Percentiles rank a stretch among this genome's conserved stretches.
These are phyloP conservation scores for Parmales sp. DNA, from an alignment of 108 stramenopile genomes.

Conservation along the genomic window DNA sequence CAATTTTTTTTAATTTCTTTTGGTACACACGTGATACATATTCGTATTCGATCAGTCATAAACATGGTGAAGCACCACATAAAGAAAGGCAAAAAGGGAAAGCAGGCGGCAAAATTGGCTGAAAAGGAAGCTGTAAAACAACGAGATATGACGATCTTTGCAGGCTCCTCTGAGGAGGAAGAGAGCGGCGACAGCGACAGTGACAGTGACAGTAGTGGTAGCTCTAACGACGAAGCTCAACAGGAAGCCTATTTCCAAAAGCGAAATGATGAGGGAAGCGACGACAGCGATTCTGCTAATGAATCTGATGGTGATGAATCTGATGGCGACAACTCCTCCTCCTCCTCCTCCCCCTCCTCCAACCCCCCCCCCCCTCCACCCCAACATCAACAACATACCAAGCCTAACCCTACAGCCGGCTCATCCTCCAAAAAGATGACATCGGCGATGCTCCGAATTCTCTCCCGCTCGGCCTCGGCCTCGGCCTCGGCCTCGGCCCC, in stretches of 20 bases:
- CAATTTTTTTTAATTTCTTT: no score
- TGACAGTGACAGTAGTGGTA: conserved; percentile 16
- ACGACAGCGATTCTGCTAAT: conserved; percentile 22
- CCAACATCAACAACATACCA: conserved; percentile 15
- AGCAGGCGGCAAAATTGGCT: no score
- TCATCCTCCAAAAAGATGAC: conserved; percentile 49
- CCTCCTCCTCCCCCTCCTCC: conserved; percentile 13
- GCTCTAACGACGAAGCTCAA: conserved; percentile 22
- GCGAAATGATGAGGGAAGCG: conserved; percentile 16
- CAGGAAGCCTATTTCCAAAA: no score
- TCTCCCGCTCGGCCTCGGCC: no score
- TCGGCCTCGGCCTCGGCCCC: no score
- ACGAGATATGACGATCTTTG: no score
- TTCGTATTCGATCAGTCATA: no score
- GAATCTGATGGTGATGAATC: conserved; percentile 14
- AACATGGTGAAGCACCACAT: no score
- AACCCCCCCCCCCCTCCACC: conserved; percentile 16
- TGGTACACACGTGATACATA: no score
- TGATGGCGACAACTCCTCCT: conserved; percentile 16
- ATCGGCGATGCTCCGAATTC: conserved; percentile 66
- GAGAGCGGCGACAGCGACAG: conserved; percentile 22
- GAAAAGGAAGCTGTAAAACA: no score
- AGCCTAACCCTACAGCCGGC: conserved; percentile 8
- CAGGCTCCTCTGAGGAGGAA: no score
- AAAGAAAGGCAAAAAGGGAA: no score